These are phyloP conservation scores for Cyclotella baltica DNA, from an alignment of 108 stramenopile genomes.

Conservation along the genomic window DNA sequence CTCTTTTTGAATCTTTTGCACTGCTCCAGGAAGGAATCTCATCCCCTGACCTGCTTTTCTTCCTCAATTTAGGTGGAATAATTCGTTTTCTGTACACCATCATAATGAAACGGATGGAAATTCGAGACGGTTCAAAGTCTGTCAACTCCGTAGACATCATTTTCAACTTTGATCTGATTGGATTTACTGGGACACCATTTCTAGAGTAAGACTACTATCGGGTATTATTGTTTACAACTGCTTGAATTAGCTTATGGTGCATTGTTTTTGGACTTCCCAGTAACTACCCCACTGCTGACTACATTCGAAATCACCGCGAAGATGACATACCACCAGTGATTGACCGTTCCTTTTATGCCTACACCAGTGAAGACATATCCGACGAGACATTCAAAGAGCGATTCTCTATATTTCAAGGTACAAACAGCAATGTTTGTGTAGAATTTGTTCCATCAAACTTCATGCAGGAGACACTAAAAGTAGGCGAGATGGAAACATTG, in stretches of 20 bases:
- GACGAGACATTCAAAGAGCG: conserved; percentile 40
- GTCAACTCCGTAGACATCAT: conserved; percentile 64
- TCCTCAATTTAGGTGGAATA: conserved; percentile 32
- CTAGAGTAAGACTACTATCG: too few relatives aligned
- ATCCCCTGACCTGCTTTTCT: neutral
- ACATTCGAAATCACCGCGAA: conserved; percentile 55
- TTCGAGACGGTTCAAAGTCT: conserved; percentile 55
- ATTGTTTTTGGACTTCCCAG: neutral
- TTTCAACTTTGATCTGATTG: conserved; percentile 66
- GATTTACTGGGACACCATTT: conserved; percentile 66
- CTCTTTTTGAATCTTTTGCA: neutral
- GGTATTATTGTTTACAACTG: too few relatives aligned
- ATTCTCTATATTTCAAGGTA: conserved; percentile 57
- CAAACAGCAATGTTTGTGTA: conserved; percentile 57
- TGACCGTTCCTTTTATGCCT: conserved; percentile 63
- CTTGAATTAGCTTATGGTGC: neutral
- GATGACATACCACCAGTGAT: conserved; percentile 62
- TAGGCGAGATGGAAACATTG: conserved; percentile 58
- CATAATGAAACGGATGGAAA: conserved; percentile 63
- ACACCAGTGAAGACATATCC: conserved; percentile 44
- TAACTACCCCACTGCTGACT: conserved; percentile 54
- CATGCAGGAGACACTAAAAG: conserved; percentile 50
- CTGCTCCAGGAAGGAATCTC: neutral
- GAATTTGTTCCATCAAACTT: conserved; percentile 59
- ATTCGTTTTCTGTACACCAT: conserved; percentile 60